Evolutionary conservation across 768 basidiomycete genomes (phyloP).

Genomic region (Boletus sensibilis): DNA sequence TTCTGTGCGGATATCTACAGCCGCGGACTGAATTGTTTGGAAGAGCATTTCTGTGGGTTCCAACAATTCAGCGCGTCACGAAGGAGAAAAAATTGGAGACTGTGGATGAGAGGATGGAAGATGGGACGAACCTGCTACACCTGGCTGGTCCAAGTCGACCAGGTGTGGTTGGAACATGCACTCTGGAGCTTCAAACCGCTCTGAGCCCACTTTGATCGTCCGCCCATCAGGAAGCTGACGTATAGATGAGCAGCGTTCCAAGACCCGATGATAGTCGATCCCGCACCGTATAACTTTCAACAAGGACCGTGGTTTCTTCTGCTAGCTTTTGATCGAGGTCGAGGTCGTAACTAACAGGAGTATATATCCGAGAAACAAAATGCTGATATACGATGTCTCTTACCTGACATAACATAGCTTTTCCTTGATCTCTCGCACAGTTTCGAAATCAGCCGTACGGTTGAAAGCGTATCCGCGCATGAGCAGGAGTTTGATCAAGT

Average conservation of each 20-base stretch:
- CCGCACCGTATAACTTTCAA: constrained; percentile 92
- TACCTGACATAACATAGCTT: constrained; percentile 97
- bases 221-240: constrained; percentile 90
- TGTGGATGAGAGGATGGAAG: background rate
- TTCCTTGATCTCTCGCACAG: constrained; percentile 98
- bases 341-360: constrained; percentile 78
- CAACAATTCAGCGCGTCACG: background rate
- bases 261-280: background rate
- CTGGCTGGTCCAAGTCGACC: constrained; percentile 95
- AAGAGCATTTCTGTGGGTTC: constrained; percentile 81
- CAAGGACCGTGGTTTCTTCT: constrained; percentile 94
- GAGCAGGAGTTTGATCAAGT: constrained; percentile 97
- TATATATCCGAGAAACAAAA: background rate
- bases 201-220: constrained; percentile 94
- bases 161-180: constrained; percentile 99
- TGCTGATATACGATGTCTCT: constrained; percentile 14
- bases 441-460: constrained; percentile 98
- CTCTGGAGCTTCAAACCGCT: constrained; percentile 98
- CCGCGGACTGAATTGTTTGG: constrained; percentile 89
- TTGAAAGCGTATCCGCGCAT: constrained; percentile 99
- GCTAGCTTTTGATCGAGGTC: constrained; percentile 89
- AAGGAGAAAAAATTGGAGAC: background rate
- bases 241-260: constrained; percentile 6
- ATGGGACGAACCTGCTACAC: constrained; percentile 75
- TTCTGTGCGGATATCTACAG: constrained; percentile 85